These are phyloP conservation scores for Chiua sp. DNA, from an alignment of 1,284 basidiomycete genomes.

Conservation along the genomic window DNA sequence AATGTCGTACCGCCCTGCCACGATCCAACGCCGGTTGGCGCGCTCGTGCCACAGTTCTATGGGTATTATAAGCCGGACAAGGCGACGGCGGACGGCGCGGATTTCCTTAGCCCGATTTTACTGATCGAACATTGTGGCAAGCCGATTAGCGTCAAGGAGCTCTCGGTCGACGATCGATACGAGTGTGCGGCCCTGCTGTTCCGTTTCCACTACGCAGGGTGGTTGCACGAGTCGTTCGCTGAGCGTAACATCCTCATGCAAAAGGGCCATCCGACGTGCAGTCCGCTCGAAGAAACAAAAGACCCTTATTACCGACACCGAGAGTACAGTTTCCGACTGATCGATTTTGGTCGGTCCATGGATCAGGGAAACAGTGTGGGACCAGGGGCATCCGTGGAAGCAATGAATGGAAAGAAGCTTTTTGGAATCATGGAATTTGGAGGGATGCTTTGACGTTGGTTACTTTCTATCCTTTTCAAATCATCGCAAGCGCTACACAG, in stretches of 20 bases:
- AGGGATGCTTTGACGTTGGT: no score
- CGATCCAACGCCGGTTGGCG: constrained; percentile 39
- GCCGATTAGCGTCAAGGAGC: constrained; percentile 25
- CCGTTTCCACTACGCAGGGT: constrained; percentile 39
- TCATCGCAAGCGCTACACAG: no score
- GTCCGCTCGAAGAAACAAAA: constrained; percentile 25
- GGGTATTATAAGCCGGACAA: constrained; percentile 39
- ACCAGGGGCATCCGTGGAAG: background rate
- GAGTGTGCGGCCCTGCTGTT: constrained; percentile 38
- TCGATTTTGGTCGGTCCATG: constrained; percentile 40
- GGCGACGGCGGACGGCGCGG: background rate
- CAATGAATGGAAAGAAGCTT: background rate
- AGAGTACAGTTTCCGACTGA: constrained; percentile 39
- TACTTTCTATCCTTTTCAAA: no score
- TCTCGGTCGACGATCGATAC: constrained; percentile 33
- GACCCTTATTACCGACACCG: background rate
- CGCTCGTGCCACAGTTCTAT: constrained; percentile 45
- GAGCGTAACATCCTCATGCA: constrained; percentile 44
- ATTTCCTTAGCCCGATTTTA: constrained; percentile 33
- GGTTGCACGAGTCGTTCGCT: constrained; percentile 42
- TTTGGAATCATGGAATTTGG: background rate
- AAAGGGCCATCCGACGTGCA: constrained; percentile 37
- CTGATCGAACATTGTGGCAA: constrained; percentile 42
- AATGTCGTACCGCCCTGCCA: constrained; percentile 35
- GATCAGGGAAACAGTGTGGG: background rate